Evolutionary conservation across 176 grass and related monocot species (phyloP).

Genomic region (Carex parvula): DNA sequence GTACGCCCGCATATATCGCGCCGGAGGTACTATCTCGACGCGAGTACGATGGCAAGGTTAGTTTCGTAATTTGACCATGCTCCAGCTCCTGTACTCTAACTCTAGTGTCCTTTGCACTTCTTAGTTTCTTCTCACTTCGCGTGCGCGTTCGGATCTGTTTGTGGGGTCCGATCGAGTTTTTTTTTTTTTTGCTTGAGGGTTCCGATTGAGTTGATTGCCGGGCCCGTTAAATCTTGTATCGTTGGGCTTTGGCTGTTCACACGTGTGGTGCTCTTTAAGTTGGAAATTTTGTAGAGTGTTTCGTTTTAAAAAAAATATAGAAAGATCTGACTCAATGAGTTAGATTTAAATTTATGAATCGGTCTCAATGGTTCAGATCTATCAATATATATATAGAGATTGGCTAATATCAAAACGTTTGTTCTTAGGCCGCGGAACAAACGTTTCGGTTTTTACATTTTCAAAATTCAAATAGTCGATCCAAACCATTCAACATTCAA

Average conservation of each 20-base stretch:
- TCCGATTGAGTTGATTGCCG: neutral
- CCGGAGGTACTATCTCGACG: constrained; percentile 81
- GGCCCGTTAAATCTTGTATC: constrained; percentile 14
- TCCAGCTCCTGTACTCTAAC: neutral
- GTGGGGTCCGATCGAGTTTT: constrained; percentile 13
- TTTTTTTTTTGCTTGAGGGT: no score
- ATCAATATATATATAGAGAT: no score
- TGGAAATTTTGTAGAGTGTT: no score
- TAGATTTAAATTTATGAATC: no score
- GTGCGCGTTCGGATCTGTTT: constrained; percentile 12
- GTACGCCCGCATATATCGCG: constrained; percentile 87
- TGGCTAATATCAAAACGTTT: no score
- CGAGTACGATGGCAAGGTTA: constrained; percentile 96
- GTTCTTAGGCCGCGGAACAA: no score
- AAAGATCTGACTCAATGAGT: no score
- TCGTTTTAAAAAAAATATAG: no score
- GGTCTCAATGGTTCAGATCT: no score
- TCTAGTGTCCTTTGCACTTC: neutral
- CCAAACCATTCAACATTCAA: no score
- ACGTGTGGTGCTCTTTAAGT: neutral
- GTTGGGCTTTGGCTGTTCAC: neutral
- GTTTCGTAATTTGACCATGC: constrained; percentile 12
- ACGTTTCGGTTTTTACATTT: no score
- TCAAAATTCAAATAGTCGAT: no score
- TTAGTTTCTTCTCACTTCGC: neutral